Percentiles rank a stretch among this genome's conserved stretches.
phyloP scores from a whole-genome alignment of 106 monocot genomes.

The Iris macrosiphon region DNA sequence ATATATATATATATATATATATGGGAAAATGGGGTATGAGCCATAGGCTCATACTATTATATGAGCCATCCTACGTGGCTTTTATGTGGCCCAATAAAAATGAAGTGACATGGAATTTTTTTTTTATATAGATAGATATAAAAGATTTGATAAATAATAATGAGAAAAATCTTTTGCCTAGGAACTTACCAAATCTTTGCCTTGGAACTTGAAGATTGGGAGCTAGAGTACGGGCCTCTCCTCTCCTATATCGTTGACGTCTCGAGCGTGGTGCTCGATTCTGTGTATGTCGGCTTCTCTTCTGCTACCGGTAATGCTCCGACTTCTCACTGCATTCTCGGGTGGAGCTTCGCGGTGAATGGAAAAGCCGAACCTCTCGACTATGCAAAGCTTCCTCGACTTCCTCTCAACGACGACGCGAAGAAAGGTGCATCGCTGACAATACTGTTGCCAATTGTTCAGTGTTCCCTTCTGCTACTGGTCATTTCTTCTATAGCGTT shows the following conservation, averaged over 20 bases:
- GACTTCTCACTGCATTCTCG: conserved; percentile 19
- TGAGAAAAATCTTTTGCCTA: too few species aligned
- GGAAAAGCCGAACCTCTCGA: conserved; percentile 3
- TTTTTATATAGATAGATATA: too few species aligned
- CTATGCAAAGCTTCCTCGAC: not conserved
- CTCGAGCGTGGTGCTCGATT: conserved; percentile 11
- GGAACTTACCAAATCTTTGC: too few species aligned
- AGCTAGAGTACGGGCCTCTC: too few species aligned
- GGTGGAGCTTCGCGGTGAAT: conserved; percentile 17
- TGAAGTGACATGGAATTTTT: too few species aligned
- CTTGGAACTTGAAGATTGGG: too few species aligned
- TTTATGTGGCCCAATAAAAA: too few species aligned
- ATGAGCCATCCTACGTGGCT: too few species aligned
- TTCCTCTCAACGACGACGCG: not conserved
- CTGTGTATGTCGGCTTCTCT: conserved; percentile 20
- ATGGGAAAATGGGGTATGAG: too few species aligned
- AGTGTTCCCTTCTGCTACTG: not conserved
- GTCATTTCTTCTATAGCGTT: not conserved
- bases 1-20: too few species aligned
- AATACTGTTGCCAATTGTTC: not conserved
- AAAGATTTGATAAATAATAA: too few species aligned
- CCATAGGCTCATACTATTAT: too few species aligned
- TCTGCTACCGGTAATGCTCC: conserved; percentile 12
- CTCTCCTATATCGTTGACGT: conserved; percentile 17
- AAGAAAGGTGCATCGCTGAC: not conserved